Conservation (phyloP, 352 stramenopile genomes). For the Plasmopara halstedii region DNA sequence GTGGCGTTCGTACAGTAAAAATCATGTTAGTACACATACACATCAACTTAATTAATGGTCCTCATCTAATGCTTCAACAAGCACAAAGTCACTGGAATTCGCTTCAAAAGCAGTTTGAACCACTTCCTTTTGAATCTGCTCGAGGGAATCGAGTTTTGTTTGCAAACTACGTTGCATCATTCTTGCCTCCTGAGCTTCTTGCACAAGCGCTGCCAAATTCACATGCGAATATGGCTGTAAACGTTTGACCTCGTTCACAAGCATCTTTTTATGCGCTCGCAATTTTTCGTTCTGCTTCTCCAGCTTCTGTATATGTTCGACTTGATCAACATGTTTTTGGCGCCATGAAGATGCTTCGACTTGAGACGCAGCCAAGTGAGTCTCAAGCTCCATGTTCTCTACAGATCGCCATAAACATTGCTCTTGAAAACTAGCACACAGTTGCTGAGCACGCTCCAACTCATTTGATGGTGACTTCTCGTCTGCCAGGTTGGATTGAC, state of each 20-base stretch:
- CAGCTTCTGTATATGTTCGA: slow-evolving; percentile 13
- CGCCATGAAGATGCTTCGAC: slow-evolving; percentile 23
- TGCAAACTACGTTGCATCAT: slow-evolving; percentile 71
- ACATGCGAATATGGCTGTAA: slow-evolving; percentile 59
- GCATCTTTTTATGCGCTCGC: slow-evolving; percentile 42
- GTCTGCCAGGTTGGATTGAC: slow-evolving; percentile 1
- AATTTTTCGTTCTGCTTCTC: slow-evolving; percentile 33
- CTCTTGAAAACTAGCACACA: slow-evolving; percentile 65
- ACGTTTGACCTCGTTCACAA: slow-evolving; percentile 63
- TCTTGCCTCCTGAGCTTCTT: slow-evolving; percentile 59
- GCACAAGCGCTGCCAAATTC: slow-evolving; percentile 50
- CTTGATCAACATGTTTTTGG: slow-evolving; percentile 17
- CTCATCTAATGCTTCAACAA: slow-evolving; percentile 18
- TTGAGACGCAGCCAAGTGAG: slow-evolving; percentile 25
- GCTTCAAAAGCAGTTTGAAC: not conserved
- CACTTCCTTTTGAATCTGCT: not conserved
- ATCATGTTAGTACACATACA: too few species aligned
- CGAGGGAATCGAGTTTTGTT: slow-evolving; percentile 28
- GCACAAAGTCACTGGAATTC: slow-evolving; percentile 17
- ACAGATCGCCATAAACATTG: slow-evolving; percentile 73
- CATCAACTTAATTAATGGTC: too few species aligned
- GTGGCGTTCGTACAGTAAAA: too few species aligned
- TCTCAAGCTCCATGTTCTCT: slow-evolving; percentile 53
- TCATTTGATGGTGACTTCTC: slow-evolving; percentile 20
- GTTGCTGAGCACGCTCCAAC: slow-evolving; percentile 32